These are phyloP conservation scores for Hibiscus trionum DNA, from an alignment of 345 rosid species.

Conservation along the genomic window DNA sequence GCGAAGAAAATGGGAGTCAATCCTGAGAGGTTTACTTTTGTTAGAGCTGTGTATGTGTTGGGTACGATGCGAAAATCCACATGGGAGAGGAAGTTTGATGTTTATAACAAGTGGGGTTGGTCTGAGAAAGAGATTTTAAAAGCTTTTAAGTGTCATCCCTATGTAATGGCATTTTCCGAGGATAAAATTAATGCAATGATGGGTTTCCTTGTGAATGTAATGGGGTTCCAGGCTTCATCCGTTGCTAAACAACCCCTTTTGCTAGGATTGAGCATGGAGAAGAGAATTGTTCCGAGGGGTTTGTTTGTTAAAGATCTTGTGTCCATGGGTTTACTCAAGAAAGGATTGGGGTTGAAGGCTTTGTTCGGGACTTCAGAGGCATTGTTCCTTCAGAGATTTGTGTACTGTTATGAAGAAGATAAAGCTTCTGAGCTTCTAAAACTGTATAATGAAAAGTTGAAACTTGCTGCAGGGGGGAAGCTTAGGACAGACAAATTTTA, in stretches of 20 bases:
- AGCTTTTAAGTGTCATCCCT: not conserved
- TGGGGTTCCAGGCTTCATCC: conserved; percentile 5
- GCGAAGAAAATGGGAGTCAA: conserved; percentile 15
- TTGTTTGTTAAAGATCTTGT: not conserved
- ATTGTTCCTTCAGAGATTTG: too few relatives aligned
- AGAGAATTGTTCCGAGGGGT: conserved; percentile 19
- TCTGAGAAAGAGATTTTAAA: conserved; percentile 12
- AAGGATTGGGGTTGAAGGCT: not conserved
- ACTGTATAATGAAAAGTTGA: too few relatives aligned
- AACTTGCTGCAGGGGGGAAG: too few relatives aligned
- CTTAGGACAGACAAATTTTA: too few relatives aligned
- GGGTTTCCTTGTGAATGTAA: conserved; percentile 17
- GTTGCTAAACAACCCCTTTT: not conserved
- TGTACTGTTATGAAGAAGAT: too few relatives aligned
- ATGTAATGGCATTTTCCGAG: too few relatives aligned
- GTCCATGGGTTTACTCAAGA: not conserved
- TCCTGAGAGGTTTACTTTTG: conserved; percentile 14
- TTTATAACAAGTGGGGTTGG: not conserved
- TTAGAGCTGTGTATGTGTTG: not conserved
- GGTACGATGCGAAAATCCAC: conserved; percentile 4
- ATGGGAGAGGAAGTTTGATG: conserved; percentile 8
- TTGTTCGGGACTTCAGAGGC: too few relatives aligned
- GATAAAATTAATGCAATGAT: not conserved
- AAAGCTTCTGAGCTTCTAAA: too few relatives aligned
- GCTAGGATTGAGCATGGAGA: conserved; percentile 11